A percentile compares a stretch with the other conserved stretches of the same genome.
Conservation (phyloP, 192 early-diverging fungal species). For the Neocallimastix lanati region DNA sequence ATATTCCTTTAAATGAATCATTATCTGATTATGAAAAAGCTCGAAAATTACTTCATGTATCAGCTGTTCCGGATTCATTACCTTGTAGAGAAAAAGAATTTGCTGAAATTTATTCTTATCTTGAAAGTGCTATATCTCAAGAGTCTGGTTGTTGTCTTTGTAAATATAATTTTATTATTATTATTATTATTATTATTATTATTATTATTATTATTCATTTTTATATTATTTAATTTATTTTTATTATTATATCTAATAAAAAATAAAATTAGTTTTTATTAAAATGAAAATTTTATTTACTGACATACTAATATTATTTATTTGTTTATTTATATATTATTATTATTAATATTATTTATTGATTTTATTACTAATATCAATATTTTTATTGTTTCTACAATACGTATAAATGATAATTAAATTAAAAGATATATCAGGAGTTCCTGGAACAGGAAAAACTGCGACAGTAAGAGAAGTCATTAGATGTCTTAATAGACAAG, state of each 20-base stretch:
- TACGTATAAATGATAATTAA: not conserved
- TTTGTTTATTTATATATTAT: too few species aligned
- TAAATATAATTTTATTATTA: conserved; percentile 14
- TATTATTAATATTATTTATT: too few species aligned
- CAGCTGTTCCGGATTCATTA: conserved; percentile 69
- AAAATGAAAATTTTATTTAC: too few species aligned
- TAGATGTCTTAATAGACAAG: conserved; percentile 38
- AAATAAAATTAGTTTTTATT: too few species aligned
- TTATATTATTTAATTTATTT: too few species aligned
- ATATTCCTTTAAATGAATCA: not conserved
- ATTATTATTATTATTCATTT: not conserved
- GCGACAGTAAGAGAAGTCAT: conserved; percentile 80
- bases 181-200: not conserved
- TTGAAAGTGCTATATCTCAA: conserved; percentile 65
- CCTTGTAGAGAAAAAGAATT: conserved; percentile 93
- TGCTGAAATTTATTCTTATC: conserved; percentile 49
- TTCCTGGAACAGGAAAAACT: conserved; percentile 95
- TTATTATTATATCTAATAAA: too few species aligned
- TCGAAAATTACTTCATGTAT: conserved; percentile 64
- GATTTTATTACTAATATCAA: too few species aligned
- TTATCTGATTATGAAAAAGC: conserved; percentile 21
- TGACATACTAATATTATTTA: too few species aligned
- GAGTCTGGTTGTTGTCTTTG: conserved; percentile 71
- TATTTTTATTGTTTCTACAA: too few species aligned
- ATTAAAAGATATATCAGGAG: conserved; percentile 66